Conservation (phyloP, 1,284 basidiomycete genomes). For the Ganoderma meredithae region DNA sequence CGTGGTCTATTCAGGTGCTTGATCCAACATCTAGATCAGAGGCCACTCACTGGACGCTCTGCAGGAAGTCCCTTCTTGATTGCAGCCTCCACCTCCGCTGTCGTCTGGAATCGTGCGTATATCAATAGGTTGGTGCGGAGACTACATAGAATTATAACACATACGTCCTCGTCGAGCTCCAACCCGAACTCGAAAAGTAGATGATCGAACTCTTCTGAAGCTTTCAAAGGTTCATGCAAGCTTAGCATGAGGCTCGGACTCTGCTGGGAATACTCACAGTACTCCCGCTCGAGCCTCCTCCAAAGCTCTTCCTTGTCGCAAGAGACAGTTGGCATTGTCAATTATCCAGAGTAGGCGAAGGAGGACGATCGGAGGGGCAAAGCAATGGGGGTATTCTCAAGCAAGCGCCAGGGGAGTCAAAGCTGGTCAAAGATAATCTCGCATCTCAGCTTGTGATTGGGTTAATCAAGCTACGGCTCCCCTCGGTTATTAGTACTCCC, state of each 20-base stretch:
- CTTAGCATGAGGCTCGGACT: constrained; percentile 14
- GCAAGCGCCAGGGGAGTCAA: constrained; percentile 9
- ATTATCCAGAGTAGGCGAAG: background rate
- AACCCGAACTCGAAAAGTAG: constrained; percentile 98
- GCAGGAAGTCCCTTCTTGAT: constrained; percentile 84
- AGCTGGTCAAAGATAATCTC: constrained; percentile 10
- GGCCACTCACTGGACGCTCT: constrained; percentile 74
- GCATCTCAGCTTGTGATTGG: constrained; percentile 3
- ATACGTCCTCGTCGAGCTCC: constrained; percentile 96
- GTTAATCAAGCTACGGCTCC: constrained; percentile 3
- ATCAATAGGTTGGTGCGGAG: constrained; percentile 12
- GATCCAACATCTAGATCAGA: too few relatives aligned
- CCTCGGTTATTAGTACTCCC: background rate
- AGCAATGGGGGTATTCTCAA: background rate
- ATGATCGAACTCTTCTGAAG: constrained; percentile 93
- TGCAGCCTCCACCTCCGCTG: constrained; percentile 84
- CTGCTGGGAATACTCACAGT: constrained; percentile 61
- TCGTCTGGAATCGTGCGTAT: constrained; percentile 66
- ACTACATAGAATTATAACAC: constrained; percentile 39
- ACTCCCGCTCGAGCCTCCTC: constrained; percentile 84
- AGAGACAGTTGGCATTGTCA: constrained; percentile 89
- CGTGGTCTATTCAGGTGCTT: constrained; percentile 3
- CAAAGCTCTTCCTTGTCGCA: constrained; percentile 97
- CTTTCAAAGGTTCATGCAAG: constrained; percentile 53
- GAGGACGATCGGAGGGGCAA: background rate